Base-by-base conservation (phyloP, 768 basidiomycete genomes). In the Pisolithus tinctorius region DNA sequence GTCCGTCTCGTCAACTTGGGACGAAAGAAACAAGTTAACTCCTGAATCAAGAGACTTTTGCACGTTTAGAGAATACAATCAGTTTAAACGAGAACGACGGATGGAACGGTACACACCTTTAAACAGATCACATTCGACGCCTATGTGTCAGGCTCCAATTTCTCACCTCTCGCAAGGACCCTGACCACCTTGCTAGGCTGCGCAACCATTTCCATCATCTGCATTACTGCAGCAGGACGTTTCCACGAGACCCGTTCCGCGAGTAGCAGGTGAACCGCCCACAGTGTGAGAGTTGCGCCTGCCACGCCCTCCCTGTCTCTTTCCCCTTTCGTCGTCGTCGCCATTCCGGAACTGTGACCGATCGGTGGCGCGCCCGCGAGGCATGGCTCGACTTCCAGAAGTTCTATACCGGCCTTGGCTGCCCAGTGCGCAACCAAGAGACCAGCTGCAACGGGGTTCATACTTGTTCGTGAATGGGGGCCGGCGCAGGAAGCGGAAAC, bases 91-190 rank as follows among this genome's bases (percentile, higher is more conserved):
- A 34, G 45, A 31, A 10, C 11, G 11, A 37, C 11, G 6, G 14
- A 20, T 6, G 45, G 29, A 20, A 20, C 16, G 45, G 9, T 11
- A 31, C 25, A 8, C 9, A 47, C 25, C 63, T 57, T 59, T 58
- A 55, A n/a, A 47, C 37, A 26, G 42, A 4, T 7, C 13, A 34
- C 31, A 26, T 23, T 29, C 29, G 16, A 43, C 3, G 25, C 6
- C 60, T 57, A 69, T 3, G 66, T 55, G 42, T 65, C 71, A 37
- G 78, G 79, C 40, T 92, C 88, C 48, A 92, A 68, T 67, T 90
- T 89, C 75, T 92, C 89, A 30, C 89, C 89, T 11, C 89, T 80
- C 1, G 89, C 86, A 53, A 92, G 79, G 27, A 92, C 84, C 25
- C 88, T 75, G 31, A 91, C 82, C 56, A 86, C 83, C 55, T 81